phyloP scores from a whole-genome alignment of 1,284 basidiomycete genomes.

The Cryptococcus jaspeensis region DNA sequence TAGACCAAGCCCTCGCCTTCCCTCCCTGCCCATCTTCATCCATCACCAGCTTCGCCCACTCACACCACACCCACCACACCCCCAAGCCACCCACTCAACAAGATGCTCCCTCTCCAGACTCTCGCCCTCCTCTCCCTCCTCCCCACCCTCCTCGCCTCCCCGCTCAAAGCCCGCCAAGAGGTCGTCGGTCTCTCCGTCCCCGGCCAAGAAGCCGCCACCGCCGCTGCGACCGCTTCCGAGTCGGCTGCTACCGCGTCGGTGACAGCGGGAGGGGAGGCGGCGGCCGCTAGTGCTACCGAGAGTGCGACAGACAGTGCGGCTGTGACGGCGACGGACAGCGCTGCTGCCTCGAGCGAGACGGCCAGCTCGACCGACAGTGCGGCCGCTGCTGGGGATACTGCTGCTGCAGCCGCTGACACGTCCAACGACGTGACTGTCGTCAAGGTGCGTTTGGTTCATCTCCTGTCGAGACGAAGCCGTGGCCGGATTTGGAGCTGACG shows the following conservation, averaged over 20 bases:
- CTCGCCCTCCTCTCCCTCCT: slow-evolving; percentile 2
- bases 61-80: background rate
- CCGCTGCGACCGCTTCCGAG: background rate
- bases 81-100: background rate
- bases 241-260: too few relatives aligned
- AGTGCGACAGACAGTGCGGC: background rate
- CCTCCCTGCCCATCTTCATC: background rate
- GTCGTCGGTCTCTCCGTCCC: background rate
- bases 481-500: background rate
- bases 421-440: slow-evolving; percentile 13
- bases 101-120: too few relatives aligned
- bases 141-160: background rate
- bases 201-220: background rate
- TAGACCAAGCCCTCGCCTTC: background rate
- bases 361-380: background rate
- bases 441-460: slow-evolving; percentile 2
- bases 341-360: background rate
- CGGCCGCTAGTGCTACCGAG: background rate
- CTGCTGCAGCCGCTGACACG: background rate
- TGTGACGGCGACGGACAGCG: background rate
- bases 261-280: too few relatives aligned
- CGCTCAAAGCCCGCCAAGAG: slow-evolving; percentile 4
- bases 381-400: background rate
- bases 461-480: background rate
- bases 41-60: background rate